Evolutionary conservation across 345 rosid genomes (phyloP).

Genomic region (Lepidium sativum): DNA sequence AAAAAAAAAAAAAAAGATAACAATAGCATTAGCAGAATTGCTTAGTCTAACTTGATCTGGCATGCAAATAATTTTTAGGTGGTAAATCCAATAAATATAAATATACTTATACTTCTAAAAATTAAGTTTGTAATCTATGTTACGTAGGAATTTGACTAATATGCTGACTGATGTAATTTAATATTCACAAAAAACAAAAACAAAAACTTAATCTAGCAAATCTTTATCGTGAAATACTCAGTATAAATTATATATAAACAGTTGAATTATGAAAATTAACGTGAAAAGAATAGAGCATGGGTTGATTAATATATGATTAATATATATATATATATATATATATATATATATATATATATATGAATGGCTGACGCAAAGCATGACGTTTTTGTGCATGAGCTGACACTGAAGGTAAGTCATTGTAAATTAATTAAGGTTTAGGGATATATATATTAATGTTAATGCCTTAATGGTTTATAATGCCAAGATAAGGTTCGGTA

Average conservation of each 20-base stretch:
- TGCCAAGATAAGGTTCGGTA: slow-evolving; percentile 23
- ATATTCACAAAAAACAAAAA: too few species aligned
- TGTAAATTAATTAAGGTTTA: neutral
- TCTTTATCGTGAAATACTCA: too few species aligned
- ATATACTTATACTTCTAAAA: too few species aligned
- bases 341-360: neutral
- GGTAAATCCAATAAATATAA: too few species aligned
- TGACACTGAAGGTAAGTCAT: neutral
- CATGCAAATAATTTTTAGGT: too few species aligned
- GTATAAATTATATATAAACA: neutral
- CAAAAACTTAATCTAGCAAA: too few species aligned
- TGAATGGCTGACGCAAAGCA: slow-evolving; percentile 14
- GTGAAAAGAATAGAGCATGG: neutral
- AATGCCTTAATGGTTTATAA: neutral
- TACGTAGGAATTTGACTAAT: too few species aligned
- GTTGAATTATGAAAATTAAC: neutral
- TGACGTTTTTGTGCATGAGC: slow-evolving; percentile 10
- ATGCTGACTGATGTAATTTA: too few species aligned
- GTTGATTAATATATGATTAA: neutral
- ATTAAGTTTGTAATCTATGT: too few species aligned
- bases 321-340: neutral
- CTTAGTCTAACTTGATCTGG: too few species aligned
- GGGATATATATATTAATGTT: neutral
- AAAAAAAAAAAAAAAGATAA: too few species aligned
- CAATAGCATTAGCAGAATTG: too few species aligned